Conservation (phyloP, 768 basidiomycete species). For the Trametes cingulata region DNA sequence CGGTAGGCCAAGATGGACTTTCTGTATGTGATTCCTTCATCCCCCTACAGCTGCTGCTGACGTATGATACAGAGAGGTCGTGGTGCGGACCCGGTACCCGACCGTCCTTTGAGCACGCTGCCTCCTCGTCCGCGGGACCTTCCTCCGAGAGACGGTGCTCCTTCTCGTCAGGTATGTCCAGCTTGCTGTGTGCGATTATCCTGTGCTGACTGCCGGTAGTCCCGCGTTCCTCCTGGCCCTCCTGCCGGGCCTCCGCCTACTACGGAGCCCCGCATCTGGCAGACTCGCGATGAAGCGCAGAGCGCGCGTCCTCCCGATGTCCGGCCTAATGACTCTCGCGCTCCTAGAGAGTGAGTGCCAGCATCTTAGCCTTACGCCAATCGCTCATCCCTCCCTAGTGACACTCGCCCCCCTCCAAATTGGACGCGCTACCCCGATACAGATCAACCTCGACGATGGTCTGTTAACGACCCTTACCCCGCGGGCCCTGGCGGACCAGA, state of each 20-base stretch:
- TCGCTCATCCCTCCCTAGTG: not conserved
- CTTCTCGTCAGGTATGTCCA: slow-evolving; percentile 12
- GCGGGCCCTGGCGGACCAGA: not conserved
- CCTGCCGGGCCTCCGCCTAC: not conserved
- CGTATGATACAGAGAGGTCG: not conserved
- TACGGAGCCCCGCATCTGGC: slow-evolving; percentile 24
- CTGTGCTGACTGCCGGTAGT: slow-evolving; percentile 1
- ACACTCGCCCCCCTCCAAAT: not conserved
- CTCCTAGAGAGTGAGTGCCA: not conserved
- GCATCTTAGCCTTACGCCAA: too few species aligned
- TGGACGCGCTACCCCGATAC: not conserved
- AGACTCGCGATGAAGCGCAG: slow-evolving; percentile 27
- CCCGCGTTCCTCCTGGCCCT: slow-evolving; percentile 18
- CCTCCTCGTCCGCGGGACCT: slow-evolving; percentile 5
- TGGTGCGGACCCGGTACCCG: not conserved
- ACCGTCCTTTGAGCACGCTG: not conserved
- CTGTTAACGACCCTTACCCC: not conserved
- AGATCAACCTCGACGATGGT: not conserved
- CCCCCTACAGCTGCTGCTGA: not conserved
- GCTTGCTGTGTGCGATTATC: too few species aligned
- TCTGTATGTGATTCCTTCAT: not conserved
- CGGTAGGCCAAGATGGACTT: slow-evolving; percentile 3
- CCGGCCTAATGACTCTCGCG: not conserved
- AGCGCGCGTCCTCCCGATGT: not conserved
- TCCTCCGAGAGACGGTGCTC: not conserved